Evolutionary conservation across 345 rosid species (phyloP).

Genomic region (Clarkia xantiana): DNA sequence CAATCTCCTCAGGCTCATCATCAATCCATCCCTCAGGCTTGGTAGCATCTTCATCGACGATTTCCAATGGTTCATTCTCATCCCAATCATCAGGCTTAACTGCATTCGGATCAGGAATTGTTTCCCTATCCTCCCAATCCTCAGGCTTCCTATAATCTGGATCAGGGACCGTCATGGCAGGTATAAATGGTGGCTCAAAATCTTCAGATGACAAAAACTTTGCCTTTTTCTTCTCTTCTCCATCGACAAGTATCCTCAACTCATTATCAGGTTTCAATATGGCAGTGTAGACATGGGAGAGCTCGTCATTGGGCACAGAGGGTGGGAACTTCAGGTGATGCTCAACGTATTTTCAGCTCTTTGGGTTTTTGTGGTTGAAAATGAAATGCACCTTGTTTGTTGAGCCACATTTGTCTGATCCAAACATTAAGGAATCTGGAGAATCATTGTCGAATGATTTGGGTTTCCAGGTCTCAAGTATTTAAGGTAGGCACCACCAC

Average conservation of each 20-base stretch:
- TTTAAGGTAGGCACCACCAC: conserved; percentile 52
- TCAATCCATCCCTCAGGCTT: conserved; percentile 57
- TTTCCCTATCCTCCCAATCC: conserved; percentile 41
- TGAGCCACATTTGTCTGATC: conserved; percentile 45
- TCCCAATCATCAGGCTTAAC: conserved; percentile 51
- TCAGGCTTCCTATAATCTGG: conserved; percentile 38
- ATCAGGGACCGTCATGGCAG: conserved; percentile 34
- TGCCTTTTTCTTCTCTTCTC: conserved; percentile 32
- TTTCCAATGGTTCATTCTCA: conserved; percentile 35
- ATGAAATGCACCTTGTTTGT: conserved; percentile 56
- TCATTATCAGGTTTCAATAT: conserved; percentile 28
- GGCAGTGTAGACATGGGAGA: conserved; percentile 46
- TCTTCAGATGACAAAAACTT: conserved; percentile 31
- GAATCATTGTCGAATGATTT: conserved; percentile 26
- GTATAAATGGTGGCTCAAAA: conserved; percentile 39
- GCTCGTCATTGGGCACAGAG: conserved; percentile 31
- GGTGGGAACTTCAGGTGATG: conserved; percentile 44
- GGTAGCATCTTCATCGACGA: conserved; percentile 32
- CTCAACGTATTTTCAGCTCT: conserved; percentile 30
- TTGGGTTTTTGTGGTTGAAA: conserved; percentile 38
- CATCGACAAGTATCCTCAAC: conserved; percentile 31
- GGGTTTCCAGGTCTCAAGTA: conserved; percentile 31
- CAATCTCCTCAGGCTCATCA: conserved; percentile 39
- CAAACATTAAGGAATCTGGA: conserved; percentile 48
- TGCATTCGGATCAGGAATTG: conserved; percentile 32